phyloP scores from a whole-genome alignment of 805 yeast species.

The Myxozyma nipponensis region DNA sequence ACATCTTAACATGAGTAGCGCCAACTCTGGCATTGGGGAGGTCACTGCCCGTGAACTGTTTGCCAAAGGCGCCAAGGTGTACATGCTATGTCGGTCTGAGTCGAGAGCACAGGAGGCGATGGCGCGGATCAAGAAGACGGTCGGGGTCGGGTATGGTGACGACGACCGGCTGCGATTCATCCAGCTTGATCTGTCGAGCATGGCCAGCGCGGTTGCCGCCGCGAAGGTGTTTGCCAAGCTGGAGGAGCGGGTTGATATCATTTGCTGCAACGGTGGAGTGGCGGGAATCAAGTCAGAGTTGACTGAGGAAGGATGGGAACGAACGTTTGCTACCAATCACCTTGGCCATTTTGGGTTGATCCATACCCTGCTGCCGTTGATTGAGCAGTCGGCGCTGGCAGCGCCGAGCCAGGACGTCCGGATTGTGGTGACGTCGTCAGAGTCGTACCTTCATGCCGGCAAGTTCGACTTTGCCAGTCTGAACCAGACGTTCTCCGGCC shows the following conservation, averaged over 20 bases:
- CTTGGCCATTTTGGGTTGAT: constrained; percentile 28
- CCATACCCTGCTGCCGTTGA: constrained; percentile 21
- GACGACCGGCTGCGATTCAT: constrained; percentile 15
- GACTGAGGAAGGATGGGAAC: constrained; percentile 23
- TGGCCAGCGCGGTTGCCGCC: constrained; percentile 15
- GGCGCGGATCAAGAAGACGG: constrained; percentile 12
- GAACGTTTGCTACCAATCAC: constrained; percentile 23
- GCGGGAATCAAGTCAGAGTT: constrained; percentile 22
- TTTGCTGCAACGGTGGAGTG: constrained; percentile 73
- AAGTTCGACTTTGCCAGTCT: constrained; percentile 15
- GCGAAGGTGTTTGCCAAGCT: constrained; percentile 40
- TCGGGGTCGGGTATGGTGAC: constrained; percentile 1
- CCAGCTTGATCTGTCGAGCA: constrained; percentile 21
- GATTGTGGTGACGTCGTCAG: constrained; percentile 18
- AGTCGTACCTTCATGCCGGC: constrained; percentile 3
- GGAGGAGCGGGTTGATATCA: constrained; percentile 52
- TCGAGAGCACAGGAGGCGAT: constrained; percentile 18
- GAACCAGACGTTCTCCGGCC: constrained; percentile 2
- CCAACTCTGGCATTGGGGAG: constrained; percentile 25
- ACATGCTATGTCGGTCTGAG: constrained; percentile 19
- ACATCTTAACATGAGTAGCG: constrained; percentile 6
- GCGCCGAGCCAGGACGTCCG: constrained; percentile 16
- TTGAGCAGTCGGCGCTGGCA: constrained; percentile 13
- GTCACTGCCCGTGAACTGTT: constrained; percentile 21
- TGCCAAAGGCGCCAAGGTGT: constrained; percentile 25